A percentile compares a stretch with the other conserved stretches of the same genome.
These are phyloP conservation scores for Luzula sylvatica DNA, from an alignment of 176 grass and related monocot species.

Conservation along the genomic window DNA sequence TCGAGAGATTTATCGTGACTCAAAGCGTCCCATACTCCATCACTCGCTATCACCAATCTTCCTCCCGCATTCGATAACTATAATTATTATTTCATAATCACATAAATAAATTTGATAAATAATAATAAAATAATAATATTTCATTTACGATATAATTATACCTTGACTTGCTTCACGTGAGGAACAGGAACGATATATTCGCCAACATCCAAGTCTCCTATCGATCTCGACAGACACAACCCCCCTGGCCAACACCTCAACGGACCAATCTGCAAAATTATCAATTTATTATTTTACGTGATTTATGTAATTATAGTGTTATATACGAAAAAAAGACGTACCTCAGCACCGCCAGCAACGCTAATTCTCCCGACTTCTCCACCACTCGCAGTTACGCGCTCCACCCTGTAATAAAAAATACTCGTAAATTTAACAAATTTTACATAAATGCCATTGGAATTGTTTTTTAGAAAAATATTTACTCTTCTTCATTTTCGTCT, in stretches of 20 bases:
- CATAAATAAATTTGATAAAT: not conserved
- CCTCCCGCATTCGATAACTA: constrained; percentile 89
- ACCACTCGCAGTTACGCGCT: constrained; percentile 74
- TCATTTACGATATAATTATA: constrained; percentile 6
- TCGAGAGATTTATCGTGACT: constrained; percentile 59
- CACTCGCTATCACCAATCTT: constrained; percentile 75
- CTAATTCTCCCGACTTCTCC: constrained; percentile 96
- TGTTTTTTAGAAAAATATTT: constrained; percentile 18
- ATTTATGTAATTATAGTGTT: not conserved
- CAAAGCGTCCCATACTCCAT: constrained; percentile 86
- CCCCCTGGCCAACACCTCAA: constrained; percentile 99
- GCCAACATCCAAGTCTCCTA: constrained; percentile 87
- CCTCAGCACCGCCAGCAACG: constrained; percentile 69
- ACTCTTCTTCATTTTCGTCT: constrained; percentile 85
- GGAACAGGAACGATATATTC: constrained; percentile 95
- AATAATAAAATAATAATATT: not conserved
- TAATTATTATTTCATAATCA: constrained; percentile 12
- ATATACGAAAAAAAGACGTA: constrained; percentile 24
- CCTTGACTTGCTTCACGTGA: constrained; percentile 99
- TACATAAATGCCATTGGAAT: too few relatives aligned
- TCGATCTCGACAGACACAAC: constrained; percentile 98
- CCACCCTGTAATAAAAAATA: constrained; percentile 48
- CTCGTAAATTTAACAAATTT: constrained; percentile 1
- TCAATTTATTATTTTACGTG: not conserved
- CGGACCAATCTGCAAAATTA: constrained; percentile 61